Evolutionary conservation across 495 filamentous ascomycete genomes (phyloP).

Genomic region (Aspergillus sparsus): DNA sequence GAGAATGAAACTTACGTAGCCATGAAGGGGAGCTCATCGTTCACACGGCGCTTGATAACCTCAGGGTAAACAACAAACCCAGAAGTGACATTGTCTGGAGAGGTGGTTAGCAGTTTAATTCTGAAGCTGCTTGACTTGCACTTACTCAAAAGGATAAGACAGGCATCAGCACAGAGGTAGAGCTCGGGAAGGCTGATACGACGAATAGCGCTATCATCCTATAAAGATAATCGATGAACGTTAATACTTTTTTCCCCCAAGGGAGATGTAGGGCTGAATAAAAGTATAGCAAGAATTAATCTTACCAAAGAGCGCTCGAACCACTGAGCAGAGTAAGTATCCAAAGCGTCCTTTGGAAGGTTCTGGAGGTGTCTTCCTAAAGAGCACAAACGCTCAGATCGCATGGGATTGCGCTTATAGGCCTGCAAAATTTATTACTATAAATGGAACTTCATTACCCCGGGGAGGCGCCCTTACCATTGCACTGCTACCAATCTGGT

Average conservation of each 20-base stretch:
- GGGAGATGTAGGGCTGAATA: neutral
- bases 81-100: slow-evolving; percentile 69
- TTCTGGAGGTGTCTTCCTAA: slow-evolving; percentile 70
- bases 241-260: neutral
- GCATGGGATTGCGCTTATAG: slow-evolving; percentile 92
- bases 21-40: slow-evolving; percentile 89
- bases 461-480: slow-evolving; percentile 40
- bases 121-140: slow-evolving; percentile 6
- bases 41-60: slow-evolving; percentile 66
- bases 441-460: neutral
- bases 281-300: slow-evolving; percentile 25
- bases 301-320: slow-evolving; percentile 63
- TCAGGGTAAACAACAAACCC: slow-evolving; percentile 87
- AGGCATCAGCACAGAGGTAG: slow-evolving; percentile 81
- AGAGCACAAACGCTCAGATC: slow-evolving; percentile 78
- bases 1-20: slow-evolving; percentile 56
- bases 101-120: neutral
- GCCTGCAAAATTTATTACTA: slow-evolving; percentile 51
- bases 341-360: slow-evolving; percentile 65
- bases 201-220: slow-evolving; percentile 63
- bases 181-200: slow-evolving; percentile 76
- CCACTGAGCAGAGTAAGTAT: slow-evolving; percentile 86
- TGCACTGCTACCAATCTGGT: slow-evolving; percentile 54
- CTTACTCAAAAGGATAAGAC: slow-evolving; percentile 66
- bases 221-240: slow-evolving; percentile 20